These are phyloP conservation scores for Chlorencoelia australis DNA, from an alignment of 2,329 filamentous ascomycete species.

Conservation along the genomic window DNA sequence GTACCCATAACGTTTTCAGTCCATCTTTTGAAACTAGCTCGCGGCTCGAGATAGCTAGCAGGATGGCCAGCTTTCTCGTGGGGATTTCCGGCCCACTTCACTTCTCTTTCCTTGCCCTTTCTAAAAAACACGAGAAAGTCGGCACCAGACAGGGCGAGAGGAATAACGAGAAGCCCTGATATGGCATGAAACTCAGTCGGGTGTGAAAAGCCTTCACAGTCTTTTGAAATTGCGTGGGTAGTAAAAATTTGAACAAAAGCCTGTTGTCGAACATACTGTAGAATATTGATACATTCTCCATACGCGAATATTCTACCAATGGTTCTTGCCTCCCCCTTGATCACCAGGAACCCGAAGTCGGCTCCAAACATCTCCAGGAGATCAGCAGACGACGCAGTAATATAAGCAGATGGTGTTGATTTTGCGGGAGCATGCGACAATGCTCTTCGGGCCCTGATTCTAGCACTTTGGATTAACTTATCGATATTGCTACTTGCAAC, in stretches of 20 bases:
- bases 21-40: conserved; percentile 73
- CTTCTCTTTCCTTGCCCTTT: conserved; percentile 61
- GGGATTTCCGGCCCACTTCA: conserved; percentile 74
- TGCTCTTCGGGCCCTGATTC: conserved; percentile 10
- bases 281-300: conserved; percentile 72
- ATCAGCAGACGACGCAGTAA: conserved; percentile 14
- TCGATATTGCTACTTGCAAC: conserved; percentile 42
- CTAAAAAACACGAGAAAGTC: conserved; percentile 92
- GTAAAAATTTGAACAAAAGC: conserved; percentile 65
- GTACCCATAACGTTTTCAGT: conserved; percentile 65
- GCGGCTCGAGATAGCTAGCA: conserved; percentile 67
- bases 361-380: conserved; percentile 16
- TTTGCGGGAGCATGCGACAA: conserved; percentile 3
- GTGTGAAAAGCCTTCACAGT: conserved; percentile 76
- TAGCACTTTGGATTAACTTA: conserved; percentile 9
- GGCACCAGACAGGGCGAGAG: conserved; percentile 62
- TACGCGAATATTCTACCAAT: conserved; percentile 66
- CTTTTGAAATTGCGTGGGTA: conserved; percentile 62
- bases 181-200: conserved; percentile 70
- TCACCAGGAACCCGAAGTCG: conserved; percentile 62
- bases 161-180: conserved; percentile 73
- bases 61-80: conserved; percentile 69
- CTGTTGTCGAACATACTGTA: conserved; percentile 75
- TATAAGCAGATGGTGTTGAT: conserved; percentile 12
- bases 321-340: conserved; percentile 78